These are phyloP conservation scores for Starmerella asiatica DNA, from an alignment of 805 yeast species.

Conservation along the genomic window DNA sequence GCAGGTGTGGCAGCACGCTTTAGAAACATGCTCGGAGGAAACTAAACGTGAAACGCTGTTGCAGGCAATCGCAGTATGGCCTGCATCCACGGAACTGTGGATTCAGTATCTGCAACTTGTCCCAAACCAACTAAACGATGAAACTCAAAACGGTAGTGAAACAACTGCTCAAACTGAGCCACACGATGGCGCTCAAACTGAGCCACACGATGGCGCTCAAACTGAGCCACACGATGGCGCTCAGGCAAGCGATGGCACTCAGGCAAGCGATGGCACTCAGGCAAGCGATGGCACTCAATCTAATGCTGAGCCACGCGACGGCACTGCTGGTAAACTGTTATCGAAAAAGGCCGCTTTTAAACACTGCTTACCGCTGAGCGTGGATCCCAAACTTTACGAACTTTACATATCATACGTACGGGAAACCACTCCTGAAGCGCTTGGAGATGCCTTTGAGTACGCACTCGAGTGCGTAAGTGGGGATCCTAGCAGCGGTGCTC, in stretches of 20 bases:
- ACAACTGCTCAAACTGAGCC: no score
- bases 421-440: conserved; percentile 62
- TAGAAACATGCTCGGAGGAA: not conserved
- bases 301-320: no score
- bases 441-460: conserved; percentile 74
- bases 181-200: no score
- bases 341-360: conserved; percentile 43
- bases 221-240: no score
- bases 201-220: no score
- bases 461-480: conserved; percentile 67
- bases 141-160: conserved; percentile 43
- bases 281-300: no score
- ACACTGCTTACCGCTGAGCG: conserved; percentile 46
- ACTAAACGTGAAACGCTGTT: conserved; percentile 25
- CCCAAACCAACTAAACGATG: conserved; percentile 37
- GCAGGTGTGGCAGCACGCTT: conserved; percentile 4
- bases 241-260: conserved; percentile 30
- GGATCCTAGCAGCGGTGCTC: conserved; percentile 53
- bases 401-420: conserved; percentile 69
- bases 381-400: conserved; percentile 58
- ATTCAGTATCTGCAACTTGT: conserved; percentile 39
- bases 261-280: no score
- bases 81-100: conserved; percentile 64
- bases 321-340: conserved; percentile 15
- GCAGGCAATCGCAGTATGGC: conserved; percentile 49